Conservation (phyloP, 257 asterid species). For the Perilla frutescens region DNA sequence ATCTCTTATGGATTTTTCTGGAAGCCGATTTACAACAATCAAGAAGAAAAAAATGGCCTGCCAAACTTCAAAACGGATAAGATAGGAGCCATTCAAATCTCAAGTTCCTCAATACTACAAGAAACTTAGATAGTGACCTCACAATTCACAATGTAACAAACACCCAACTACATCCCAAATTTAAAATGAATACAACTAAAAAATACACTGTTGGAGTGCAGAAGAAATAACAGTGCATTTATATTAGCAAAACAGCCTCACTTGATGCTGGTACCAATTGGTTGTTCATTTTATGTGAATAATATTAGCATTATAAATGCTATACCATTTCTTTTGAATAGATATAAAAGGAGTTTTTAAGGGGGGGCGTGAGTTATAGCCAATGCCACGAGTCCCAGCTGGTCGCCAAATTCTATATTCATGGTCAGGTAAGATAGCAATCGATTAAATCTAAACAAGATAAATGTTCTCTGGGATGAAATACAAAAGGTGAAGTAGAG, state of each 20-base stretch:
- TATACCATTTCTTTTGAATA: background rate
- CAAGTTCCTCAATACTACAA: background rate
- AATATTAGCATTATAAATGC: background rate
- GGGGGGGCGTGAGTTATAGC: background rate
- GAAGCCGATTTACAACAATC: slow-evolving; percentile 3
- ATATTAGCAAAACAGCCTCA: slow-evolving; percentile 19
- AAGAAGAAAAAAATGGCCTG: slow-evolving; percentile 1
- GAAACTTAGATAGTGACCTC: slow-evolving; percentile 1
- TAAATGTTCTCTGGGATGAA: background rate
- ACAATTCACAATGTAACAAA: slow-evolving; percentile 9
- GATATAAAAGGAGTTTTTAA: background rate
- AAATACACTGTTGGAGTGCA: background rate
- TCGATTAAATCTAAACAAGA: background rate
- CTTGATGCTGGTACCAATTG: background rate
- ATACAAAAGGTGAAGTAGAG: background rate
- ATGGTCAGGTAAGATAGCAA: slow-evolving; percentile 1
- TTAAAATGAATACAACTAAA: background rate
- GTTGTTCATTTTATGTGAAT: slow-evolving; percentile 1
- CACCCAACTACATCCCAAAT: background rate
- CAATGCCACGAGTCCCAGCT: slow-evolving; percentile 1
- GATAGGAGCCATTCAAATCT: background rate
- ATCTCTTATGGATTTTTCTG: background rate
- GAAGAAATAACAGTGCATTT: slow-evolving; percentile 12
- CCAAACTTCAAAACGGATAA: slow-evolving; percentile 2
- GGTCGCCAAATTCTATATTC: background rate